Base-by-base conservation (phyloP, 139 green algal species). In the Mychonastes homosphaera region DNA sequence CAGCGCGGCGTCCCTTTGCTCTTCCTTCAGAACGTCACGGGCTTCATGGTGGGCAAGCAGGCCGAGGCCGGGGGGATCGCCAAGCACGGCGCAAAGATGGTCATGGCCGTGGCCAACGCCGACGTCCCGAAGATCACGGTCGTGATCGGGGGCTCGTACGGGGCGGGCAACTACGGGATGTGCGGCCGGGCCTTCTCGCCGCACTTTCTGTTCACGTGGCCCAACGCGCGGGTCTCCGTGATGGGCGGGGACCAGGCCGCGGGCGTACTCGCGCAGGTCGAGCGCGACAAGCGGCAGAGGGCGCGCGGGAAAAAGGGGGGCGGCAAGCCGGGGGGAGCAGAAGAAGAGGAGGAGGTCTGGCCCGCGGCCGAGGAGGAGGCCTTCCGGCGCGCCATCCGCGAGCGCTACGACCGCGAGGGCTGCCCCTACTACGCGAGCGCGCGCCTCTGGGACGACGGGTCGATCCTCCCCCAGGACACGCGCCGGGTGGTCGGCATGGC, bases 51-150 rank as follows among this genome's bases (percentile, higher is more conserved):
- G 43, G 87, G 87, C 6, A 68, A 66, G 23, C 81, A 80, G 53
- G 85, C 88, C 24, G 90, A 97, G 73, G 84, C 85, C 24, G 82
- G 77, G 0, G 90, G 90, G 69, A 96, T 97, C 30, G 90, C 90
- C 24, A 97, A 97, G 70, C 82, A 91, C 34, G 90, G 90, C 1
- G 90, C 90, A 53, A 96, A 96, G 76, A 94, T 97, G 86, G 90
- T 97, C 1, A 86, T 79, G 66, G 90, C 90, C 21, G 90, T 97
- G 13, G 80, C 84, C 32, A 87, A 83, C 40, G 84, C 72, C 0
- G 33, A 80, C 78, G 87, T 95, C 33, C 89, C 89, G 9, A 95
- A 95, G 67, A 54, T 96, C 6, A 95, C 87, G 21, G 62, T 96
- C 26, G 67, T 96, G 8, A 68, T 95, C 9, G 89, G 89, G 30